Evolutionary conservation across 164 flowering plant genomes (phyloP).

Genomic region (Aristolochia contorta): DNA sequence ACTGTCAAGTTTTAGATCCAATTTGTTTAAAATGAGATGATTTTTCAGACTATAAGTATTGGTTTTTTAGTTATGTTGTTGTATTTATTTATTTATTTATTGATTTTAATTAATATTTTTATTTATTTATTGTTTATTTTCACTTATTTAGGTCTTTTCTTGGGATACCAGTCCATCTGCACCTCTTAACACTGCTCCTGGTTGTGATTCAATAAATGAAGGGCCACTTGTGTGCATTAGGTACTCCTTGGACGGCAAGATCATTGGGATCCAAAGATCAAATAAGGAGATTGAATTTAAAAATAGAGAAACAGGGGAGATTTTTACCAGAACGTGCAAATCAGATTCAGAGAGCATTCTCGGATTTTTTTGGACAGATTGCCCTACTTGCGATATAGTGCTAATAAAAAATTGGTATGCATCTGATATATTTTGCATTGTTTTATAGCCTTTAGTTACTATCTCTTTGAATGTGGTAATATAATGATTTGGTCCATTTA

Average conservation of each 20-base stretch:
- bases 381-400: conserved; percentile 67
- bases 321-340: conserved; percentile 47
- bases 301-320: conserved; percentile 55
- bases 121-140: not conserved
- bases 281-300: conserved; percentile 60
- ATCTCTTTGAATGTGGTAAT: no score
- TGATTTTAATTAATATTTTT: not conserved
- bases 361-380: conserved; percentile 96
- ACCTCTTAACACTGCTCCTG: conserved; percentile 38
- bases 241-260: conserved; percentile 68
- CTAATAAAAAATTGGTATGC: conserved; percentile 75
- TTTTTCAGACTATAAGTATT: not conserved
- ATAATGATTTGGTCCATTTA: no score
- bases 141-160: conserved; percentile 46
- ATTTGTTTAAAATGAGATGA: not conserved
- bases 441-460: no score
- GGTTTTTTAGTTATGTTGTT: not conserved
- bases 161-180: conserved; percentile 64
- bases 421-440: not conserved
- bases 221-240: conserved; percentile 69
- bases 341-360: conserved; percentile 70
- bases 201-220: conserved; percentile 58
- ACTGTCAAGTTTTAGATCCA: not conserved
- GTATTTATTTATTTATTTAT: not conserved
- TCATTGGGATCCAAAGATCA: conserved; percentile 76